A percentile compares a stretch with the other conserved stretches of the same genome.
Conservation (phyloP, 129 eudicot genomes). For the Logfia minima region DNA sequence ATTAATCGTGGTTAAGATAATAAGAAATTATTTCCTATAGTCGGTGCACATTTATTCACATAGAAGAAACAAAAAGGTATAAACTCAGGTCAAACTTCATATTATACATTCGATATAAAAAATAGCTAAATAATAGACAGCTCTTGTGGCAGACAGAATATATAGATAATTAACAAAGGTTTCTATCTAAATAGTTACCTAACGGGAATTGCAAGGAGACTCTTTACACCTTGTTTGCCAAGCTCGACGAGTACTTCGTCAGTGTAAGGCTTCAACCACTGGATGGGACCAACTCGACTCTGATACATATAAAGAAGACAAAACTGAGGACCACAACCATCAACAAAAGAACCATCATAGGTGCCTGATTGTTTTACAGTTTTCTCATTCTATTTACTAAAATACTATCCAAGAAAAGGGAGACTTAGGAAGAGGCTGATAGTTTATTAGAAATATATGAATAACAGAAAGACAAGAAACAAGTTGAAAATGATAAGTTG, state of each 20-base stretch:
- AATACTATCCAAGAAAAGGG: not conserved
- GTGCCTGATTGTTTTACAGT: not conserved
- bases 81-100: not conserved
- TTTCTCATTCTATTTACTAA: not conserved
- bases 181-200: conserved; percentile 47
- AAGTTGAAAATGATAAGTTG: not conserved
- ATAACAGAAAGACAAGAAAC: not conserved
- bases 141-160: not conserved
- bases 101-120: not conserved
- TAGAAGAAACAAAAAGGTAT: not conserved
- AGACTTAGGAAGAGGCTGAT: not conserved
- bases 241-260: conserved; percentile 96
- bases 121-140: not conserved
- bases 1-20: not conserved
- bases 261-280: conserved; percentile 98
- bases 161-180: not conserved
- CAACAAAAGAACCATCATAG: conserved; percentile 10
- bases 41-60: not conserved
- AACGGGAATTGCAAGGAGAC: conserved; percentile 90
- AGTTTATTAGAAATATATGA: not conserved
- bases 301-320: conserved; percentile 22
- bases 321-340: not conserved
- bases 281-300: conserved; percentile 98
- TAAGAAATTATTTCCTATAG: not conserved
- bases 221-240: conserved; percentile 79